These are phyloP conservation scores for Alloteropsis angusta DNA, from an alignment of 202 grass and related monocot species.

Conservation along the genomic window DNA sequence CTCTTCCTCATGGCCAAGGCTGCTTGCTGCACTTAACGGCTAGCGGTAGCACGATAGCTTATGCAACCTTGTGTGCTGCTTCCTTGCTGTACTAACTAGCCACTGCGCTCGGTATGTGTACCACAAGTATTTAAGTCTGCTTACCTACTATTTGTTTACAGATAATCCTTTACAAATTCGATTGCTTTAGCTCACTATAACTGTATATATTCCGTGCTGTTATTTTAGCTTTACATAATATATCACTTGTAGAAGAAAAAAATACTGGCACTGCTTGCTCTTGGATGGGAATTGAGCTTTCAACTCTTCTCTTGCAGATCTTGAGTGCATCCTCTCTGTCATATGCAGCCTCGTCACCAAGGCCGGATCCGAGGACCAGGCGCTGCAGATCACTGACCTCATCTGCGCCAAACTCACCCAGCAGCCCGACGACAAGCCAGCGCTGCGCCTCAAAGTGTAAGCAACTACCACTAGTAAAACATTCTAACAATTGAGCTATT, in stretches of 20 bases:
- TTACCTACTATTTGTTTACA: no score
- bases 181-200: no score
- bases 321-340: constrained; percentile 73
- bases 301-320: constrained; percentile 35
- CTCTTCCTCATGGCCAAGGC: no score
- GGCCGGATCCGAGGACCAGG: constrained; percentile 54
- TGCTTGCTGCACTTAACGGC: no score
- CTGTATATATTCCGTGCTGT: not conserved
- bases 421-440: constrained; percentile 50
- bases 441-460: constrained; percentile 78
- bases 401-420: constrained; percentile 75
- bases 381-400: constrained; percentile 61
- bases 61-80: no score
- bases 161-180: no score
- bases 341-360: constrained; percentile 81
- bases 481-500: not conserved
- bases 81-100: no score
- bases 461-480: not conserved
- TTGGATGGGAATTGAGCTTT: not conserved
- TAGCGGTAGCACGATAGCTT: no score
- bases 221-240: not conserved
- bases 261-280: not conserved
- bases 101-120: no score
- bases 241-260: not conserved
- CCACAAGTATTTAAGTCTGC: no score